These are phyloP conservation scores for Neonothopanus nambi DNA, from an alignment of 1,284 basidiomycete genomes.

Conservation along the genomic window DNA sequence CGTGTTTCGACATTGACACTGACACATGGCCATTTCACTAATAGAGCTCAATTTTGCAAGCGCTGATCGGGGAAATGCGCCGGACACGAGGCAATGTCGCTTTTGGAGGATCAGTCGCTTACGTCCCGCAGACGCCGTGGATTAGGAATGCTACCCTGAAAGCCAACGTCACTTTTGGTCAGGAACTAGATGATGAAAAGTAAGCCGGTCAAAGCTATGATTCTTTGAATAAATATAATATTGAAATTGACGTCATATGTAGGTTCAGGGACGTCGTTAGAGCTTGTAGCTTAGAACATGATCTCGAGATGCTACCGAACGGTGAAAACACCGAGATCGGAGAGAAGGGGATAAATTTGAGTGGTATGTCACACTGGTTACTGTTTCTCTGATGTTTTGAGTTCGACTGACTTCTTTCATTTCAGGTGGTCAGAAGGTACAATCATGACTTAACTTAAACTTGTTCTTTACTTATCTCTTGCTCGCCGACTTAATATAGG, in stretches of 20 bases:
- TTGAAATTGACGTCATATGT: not conserved
- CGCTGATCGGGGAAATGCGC: slow-evolving; percentile 80
- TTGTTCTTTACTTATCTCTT: slow-evolving; percentile 36
- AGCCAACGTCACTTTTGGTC: slow-evolving; percentile 69
- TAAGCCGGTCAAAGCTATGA: slow-evolving; percentile 23
- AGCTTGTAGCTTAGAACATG: slow-evolving; percentile 65
- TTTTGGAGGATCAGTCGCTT: slow-evolving; percentile 70
- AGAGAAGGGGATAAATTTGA: slow-evolving; percentile 77
- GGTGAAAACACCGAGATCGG: slow-evolving; percentile 81
- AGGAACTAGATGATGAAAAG: slow-evolving; percentile 54
- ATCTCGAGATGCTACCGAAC: slow-evolving; percentile 65
- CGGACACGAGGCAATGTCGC: slow-evolving; percentile 59
- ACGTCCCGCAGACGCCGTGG: slow-evolving; percentile 81
- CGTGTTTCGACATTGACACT: no score
- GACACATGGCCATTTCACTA: not conserved
- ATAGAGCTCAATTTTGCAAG: slow-evolving; percentile 66
- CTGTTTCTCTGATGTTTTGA: not conserved
- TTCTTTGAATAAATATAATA: not conserved
- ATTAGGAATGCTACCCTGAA: slow-evolving; percentile 74
- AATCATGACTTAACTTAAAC: not conserved
- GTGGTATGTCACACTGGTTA: slow-evolving; percentile 37
- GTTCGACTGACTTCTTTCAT: not conserved
- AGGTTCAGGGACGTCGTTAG: slow-evolving; percentile 56
- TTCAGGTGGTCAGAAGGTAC: slow-evolving; percentile 59
- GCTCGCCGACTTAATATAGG: slow-evolving; percentile 39